Base-by-base conservation (phyloP, 208 protist genomes). In the Zelonia costaricensis region DNA sequence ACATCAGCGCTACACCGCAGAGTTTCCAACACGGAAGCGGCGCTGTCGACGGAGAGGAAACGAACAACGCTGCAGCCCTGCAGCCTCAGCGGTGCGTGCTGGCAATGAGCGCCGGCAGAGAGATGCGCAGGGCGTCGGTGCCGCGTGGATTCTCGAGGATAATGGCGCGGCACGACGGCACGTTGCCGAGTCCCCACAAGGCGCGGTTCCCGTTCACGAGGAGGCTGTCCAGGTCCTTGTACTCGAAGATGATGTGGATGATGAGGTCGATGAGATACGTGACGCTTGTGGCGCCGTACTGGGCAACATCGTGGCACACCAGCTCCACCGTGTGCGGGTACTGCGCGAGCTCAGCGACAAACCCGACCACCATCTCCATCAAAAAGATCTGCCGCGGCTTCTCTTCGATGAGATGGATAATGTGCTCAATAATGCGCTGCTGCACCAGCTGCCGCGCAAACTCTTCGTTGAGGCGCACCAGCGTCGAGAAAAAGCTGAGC, bases 161-260 rank as follows among this genome's bases (percentile, higher is more conserved):
- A 36, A 82, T 69, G 5, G 70, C 73, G 27, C 91, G 75, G 35
- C 73, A 90, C 23, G 60, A 46, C 16, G 80, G 53, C 38, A 90
- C 76, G 59, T 93, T 90, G 25, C 91, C 91, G 38, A 96, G 78
- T 15, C 86, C 86, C 91, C 91, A 96, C 36, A 96, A 60, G 22
- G 82, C 77, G 10, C 64, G 48, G 60, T 93, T 96, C 22, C 84
- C 91, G 28, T 82, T 75, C 15, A 87, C 60, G 13, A 94, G 69
- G 51, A 96, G 84, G 12, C 64, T 81, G 28, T 90, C 78, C 52
- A 88, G 65, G 28, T 84, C 76, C 60, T 80, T 70, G 74, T 91
- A 84, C 46, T 87, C 78, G 12, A 90, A 57, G 64, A 93, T 94
- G 48, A 93, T 69, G 39, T 86, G 78, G 54, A 96, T 85, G 20